Base-by-base conservation (phyloP, 106 monocot genomes). In the Dendrobium nobile region DNA sequence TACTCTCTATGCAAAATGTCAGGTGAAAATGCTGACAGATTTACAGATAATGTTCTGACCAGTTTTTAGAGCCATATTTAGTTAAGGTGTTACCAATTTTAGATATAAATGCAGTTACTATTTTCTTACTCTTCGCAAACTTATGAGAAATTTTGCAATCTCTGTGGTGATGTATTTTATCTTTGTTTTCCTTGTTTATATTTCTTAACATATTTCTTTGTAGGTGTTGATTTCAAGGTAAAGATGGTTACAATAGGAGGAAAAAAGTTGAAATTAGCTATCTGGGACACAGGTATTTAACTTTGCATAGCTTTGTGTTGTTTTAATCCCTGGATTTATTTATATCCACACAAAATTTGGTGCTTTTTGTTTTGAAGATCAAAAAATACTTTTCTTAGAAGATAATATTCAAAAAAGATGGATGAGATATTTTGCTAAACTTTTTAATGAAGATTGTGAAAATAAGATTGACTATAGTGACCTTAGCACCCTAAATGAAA, bases 211-310 rank as follows among this genome's bases (percentile, higher is more conserved):
- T 70, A 44, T 48, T 79, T 81, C 0, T 58, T 10, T 82, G 65
- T 68, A 99, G 99, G 99, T 84, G 99, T 99, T 72, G 99, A 99
- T 75, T 99, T 99, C 54, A 99, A 99, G 87, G 91, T 99, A 1
- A 99, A 99, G 77, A 90, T 93, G 84, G 93, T 99, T 55, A 88
- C 70, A 1, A 86, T 91, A 64, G 95, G 95, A 26, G 99, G 95
- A 54, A 99, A 99, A 86, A 93, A 87, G 70, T 78, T 99, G 85
- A 99, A 99, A 78, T 95, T 99, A 87, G 95, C 99, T 37, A 95
- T 99, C 41, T 99, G 99, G 99, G 99, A 99, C 79, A 99, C 99
- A 87, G 99, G 99, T 99, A 76, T 27, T 75, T 47, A 11, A 74
- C 43, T 74, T 19, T 8, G 3, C 74, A 33, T 74, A 44, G 4